These are phyloP conservation scores for Boletus speciosus DNA, from an alignment of 768 basidiomycete genomes.

Conservation along the genomic window DNA sequence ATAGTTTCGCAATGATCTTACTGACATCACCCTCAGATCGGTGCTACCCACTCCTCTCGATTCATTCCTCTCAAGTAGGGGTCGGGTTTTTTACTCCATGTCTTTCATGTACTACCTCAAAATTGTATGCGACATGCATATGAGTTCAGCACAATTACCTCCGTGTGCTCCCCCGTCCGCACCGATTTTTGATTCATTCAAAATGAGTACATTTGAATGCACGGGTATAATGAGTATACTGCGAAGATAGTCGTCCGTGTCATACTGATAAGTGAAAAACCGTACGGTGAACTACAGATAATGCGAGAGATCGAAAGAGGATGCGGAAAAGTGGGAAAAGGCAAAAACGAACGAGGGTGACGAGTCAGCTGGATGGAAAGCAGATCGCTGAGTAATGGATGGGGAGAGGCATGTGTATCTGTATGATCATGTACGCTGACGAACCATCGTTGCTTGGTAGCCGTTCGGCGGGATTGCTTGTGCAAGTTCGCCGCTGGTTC, in stretches of 20 bases:
- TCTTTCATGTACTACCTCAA: conserved; percentile 31
- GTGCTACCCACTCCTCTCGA: conserved; percentile 88
- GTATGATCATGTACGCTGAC: conserved; percentile 46
- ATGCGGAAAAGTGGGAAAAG: conserved; percentile 28
- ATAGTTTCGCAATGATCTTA: not conserved
- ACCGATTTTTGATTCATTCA: conserved; percentile 27
- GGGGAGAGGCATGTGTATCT: conserved; percentile 1
- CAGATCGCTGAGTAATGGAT: conserved; percentile 21
- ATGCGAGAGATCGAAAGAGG: conserved; percentile 43
- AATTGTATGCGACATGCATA: conserved; percentile 38
- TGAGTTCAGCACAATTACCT: not conserved
- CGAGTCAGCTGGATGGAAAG: conserved; percentile 26
- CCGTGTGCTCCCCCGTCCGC: conserved; percentile 6
- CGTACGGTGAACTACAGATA: conserved; percentile 61
- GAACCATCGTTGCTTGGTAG: conserved; percentile 44
- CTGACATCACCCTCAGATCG: conserved; percentile 51
- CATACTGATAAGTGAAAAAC: conserved; percentile 44
- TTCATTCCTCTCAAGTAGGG: conserved; percentile 97
- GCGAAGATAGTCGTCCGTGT: conserved; percentile 60
- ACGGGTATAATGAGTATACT: conserved; percentile 59
- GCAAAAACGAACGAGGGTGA: conserved; percentile 24
- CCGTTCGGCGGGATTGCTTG: conserved; percentile 41
- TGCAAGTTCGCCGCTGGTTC: conserved; percentile 43
- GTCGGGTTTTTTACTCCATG: conserved; percentile 19
- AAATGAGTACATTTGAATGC: conserved; percentile 40